phyloP scores from a whole-genome alignment of 2,329 filamentous ascomycete genomes.

The Colletotrichum sp. region DNA sequence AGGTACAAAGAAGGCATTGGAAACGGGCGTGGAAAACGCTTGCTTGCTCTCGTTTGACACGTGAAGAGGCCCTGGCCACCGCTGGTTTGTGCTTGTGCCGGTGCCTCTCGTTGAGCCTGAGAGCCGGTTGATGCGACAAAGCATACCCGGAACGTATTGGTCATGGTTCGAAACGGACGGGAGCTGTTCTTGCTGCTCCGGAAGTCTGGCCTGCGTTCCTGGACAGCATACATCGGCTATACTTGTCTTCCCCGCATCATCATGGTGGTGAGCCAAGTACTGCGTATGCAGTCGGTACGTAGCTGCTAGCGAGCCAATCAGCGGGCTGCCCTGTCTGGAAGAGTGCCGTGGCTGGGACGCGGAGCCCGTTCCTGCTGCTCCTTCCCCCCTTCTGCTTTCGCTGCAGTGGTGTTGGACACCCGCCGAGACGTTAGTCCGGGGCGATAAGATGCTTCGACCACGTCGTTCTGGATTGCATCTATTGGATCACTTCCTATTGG shows the following conservation, averaged over 20 bases:
- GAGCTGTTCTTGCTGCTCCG: not conserved
- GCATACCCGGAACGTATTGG: not conserved
- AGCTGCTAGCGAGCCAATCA: not conserved
- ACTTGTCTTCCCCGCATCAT: not conserved
- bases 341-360: not conserved
- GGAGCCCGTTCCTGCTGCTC: not conserved
- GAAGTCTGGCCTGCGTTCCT: not conserved
- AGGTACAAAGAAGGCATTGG: slow-evolving; percentile 2
- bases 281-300: not conserved
- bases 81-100: not conserved
- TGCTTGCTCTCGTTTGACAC: not conserved
- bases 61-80: slow-evolving; percentile 10
- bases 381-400: not conserved
- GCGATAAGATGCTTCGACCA: slow-evolving; percentile 4
- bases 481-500: slow-evolving; percentile 16
- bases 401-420: not conserved
- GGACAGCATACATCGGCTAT: not conserved
- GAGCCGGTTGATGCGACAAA: not conserved
- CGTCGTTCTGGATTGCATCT: not conserved
- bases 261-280: not conserved
- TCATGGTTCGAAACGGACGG: not conserved
- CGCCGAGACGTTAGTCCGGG: not conserved
- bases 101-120: not conserved
- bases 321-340: not conserved
- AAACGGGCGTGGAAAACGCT: not conserved